A percentile compares a stretch with the other conserved stretches of the same genome.
phyloP scores from a whole-genome alignment of 2,329 filamentous ascomycete species.

The Arthrobotrys sphaeroides region DNA sequence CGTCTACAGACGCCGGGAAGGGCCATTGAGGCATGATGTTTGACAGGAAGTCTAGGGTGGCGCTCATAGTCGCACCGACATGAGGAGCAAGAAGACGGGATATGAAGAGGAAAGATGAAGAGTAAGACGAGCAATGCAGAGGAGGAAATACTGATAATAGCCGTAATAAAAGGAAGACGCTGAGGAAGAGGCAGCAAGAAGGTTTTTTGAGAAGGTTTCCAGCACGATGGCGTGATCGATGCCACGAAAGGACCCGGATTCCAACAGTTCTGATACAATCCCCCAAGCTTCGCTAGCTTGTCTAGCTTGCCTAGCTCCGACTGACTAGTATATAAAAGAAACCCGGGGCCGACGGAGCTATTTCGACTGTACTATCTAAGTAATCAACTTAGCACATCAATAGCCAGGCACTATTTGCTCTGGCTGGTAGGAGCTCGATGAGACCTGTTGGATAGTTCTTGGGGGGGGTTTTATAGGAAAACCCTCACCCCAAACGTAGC shows the following conservation, averaged over 20 bases:
- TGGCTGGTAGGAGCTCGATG: background rate
- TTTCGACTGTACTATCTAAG: background rate
- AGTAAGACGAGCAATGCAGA: background rate
- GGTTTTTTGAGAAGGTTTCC: conserved; percentile 19
- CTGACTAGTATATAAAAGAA: background rate
- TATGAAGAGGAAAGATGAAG: background rate
- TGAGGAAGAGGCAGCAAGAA: conserved; percentile 6
- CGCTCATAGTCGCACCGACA: conserved; percentile 25
- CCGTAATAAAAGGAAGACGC: background rate
- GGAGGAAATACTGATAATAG: background rate
- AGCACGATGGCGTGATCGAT: conserved; percentile 40
- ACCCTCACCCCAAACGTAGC: background rate
- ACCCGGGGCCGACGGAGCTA: background rate
- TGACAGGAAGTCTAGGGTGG: conserved; percentile 36
- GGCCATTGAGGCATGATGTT: conserved; percentile 36
- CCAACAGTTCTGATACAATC: conserved; percentile 7
- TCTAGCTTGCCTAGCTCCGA: background rate
- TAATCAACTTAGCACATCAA: background rate
- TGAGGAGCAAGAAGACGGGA: background rate
- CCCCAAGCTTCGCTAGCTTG: background rate
- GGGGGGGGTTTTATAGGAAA: background rate
- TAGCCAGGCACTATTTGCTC: background rate
- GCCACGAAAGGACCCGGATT: conserved; percentile 16
- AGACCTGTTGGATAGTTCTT: background rate
- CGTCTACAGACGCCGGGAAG: conserved; percentile 1